Base-by-base conservation (phyloP, 495 filamentous ascomycete species). In the Cercophora sp. region DNA sequence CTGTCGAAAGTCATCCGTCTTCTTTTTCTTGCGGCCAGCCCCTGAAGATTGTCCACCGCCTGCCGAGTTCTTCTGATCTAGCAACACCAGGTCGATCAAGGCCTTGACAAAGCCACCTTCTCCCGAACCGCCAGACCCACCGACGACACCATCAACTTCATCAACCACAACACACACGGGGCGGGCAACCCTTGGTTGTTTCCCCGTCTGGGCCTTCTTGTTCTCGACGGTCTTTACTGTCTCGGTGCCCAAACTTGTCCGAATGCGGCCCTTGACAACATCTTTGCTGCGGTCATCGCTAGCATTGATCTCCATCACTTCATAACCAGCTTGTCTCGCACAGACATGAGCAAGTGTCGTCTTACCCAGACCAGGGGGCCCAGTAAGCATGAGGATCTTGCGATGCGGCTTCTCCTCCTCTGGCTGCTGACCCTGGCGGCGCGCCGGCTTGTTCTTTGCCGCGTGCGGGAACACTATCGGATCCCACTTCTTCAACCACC, bases 271-370 rank as follows among this genome's bases (percentile, higher is more conserved):
- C 63, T 88, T 91, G 26, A 98, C 94, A 13, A 97, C 88, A 41
- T 83, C 76, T 25, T 74, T 72, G 61, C 83, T 88, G 39, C 88
- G 73, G 57, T 91, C 88, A 59, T 92, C 88, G 54, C 85, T 89
- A 13, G 88, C 88, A 56, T 92, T 92, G 66, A 92, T 89, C 65
- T 92, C 88, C 53, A 96, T 78, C 3, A 95, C 87, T 59, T 96
- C 92, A 63, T 96, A 98, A 15, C 93, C 93, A 11, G 93, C 92
- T 62, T 98, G 93, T 58, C 77, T 83, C 0, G 93, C 93, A 65
- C 93, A 96, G 6, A 98, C 93, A 70, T 98, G 93, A 1, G 93
- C 94, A 25, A 98, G 67, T 0, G 93, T 98, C 0, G 93, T 98
- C 73, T 98, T 98, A 10, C 93, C 93, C 11, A 98, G 75, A 4